Conservation (phyloP, 495 filamentous ascomycete genomes). For the Darksidea phi region DNA sequence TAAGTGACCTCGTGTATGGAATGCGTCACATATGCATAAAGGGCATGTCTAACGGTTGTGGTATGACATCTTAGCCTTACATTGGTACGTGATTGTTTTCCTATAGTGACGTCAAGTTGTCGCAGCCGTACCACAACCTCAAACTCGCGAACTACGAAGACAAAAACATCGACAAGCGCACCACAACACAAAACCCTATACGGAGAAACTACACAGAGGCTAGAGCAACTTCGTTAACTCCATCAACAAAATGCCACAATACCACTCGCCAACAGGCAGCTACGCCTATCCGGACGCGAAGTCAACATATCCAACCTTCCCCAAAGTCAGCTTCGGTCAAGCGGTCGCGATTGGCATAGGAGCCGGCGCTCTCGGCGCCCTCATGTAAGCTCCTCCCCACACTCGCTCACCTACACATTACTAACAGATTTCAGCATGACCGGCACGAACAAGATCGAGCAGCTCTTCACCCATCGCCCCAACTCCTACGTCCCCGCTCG, state of each 20-base stretch:
- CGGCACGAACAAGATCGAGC: slow-evolving; percentile 23
- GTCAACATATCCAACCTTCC: slow-evolving; percentile 5
- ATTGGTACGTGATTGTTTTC: no score
- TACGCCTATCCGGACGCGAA: slow-evolving; percentile 1
- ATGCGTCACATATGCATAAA: no score
- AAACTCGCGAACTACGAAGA: no score
- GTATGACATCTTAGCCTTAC: no score
- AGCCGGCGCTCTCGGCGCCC: slow-evolving; percentile 5
- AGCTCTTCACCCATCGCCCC: slow-evolving; percentile 22
- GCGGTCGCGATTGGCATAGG: slow-evolving; percentile 8
- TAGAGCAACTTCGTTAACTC: no score
- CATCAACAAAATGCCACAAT: not conserved
- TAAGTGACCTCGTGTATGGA: no score
- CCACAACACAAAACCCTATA: no score
- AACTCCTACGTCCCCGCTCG: slow-evolving; percentile 28
- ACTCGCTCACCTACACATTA: not conserved
- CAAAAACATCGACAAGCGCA: no score
- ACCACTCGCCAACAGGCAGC: not conserved
- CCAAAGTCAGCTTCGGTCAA: slow-evolving; percentile 6
- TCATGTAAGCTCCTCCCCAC: not conserved
- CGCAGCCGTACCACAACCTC: no score
- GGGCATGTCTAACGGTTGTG: no score
- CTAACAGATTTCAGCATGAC: slow-evolving; percentile 13
- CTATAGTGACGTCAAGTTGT: no score
- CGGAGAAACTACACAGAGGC: no score